These are phyloP conservation scores for Alternaria hordeiaustralica DNA, from an alignment of 2,329 filamentous ascomycete species.

Conservation along the genomic window DNA sequence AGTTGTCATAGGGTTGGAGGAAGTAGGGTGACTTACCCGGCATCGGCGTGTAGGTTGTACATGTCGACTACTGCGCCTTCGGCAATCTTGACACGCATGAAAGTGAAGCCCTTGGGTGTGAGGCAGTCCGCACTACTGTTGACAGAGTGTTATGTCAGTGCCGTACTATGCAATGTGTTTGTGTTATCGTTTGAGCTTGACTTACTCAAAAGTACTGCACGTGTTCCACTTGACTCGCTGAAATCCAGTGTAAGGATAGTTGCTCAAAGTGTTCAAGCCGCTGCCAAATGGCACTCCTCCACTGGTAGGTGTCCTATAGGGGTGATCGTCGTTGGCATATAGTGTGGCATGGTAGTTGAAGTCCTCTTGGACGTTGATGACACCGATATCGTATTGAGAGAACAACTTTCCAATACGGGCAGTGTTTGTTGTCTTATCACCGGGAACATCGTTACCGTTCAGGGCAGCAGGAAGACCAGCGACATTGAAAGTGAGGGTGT, in stretches of 20 bases:
- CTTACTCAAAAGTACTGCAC: constrained; percentile 57
- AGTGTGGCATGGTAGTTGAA: constrained; percentile 70
- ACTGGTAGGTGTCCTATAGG: constrained; percentile 67
- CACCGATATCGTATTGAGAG: constrained; percentile 63
- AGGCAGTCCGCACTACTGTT: constrained; percentile 64
- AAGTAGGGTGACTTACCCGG: constrained; percentile 52
- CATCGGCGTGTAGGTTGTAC: constrained; percentile 73
- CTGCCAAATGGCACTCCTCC: constrained; percentile 69
- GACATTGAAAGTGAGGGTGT: constrained; percentile 64
- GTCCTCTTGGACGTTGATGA: constrained; percentile 72
- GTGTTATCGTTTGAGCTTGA: background rate
- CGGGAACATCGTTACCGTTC: constrained; percentile 66
- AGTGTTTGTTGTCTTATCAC: constrained; percentile 67
- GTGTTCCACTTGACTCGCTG: constrained; percentile 64
- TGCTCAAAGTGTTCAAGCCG: constrained; percentile 69
- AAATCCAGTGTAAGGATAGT: constrained; percentile 63
- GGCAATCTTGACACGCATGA: constrained; percentile 64
- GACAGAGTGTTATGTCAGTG: background rate
- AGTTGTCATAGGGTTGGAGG: background rate
- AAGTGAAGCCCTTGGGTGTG: constrained; percentile 73
- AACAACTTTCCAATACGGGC: constrained; percentile 64
- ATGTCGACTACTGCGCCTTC: constrained; percentile 65
- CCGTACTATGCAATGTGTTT: background rate
- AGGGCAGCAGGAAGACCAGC: constrained; percentile 65
- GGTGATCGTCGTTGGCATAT: constrained; percentile 66